Evolutionary conservation across 2,329 filamentous ascomycete species (phyloP), one percentile per base, ranked within the genome.

Genomic region (Calonectria leucothoes): DNA sequence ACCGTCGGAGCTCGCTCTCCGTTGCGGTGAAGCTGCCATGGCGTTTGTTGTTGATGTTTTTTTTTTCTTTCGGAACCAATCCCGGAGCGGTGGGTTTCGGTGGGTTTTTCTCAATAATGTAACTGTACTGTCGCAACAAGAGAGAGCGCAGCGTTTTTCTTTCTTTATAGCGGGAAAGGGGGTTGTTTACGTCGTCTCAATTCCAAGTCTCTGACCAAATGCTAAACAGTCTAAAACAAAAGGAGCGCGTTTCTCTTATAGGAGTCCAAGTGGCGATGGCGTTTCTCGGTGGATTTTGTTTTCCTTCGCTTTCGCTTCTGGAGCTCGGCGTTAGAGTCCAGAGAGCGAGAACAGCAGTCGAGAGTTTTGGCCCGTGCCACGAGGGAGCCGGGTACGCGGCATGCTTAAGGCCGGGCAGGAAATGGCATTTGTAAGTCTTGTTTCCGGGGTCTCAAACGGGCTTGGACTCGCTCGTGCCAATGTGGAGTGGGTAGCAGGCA

Each of bases 1-100:
- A 17, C 72, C 76, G 37, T 82, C 81, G 12, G 82, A 82, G 75
- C 80, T 82, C 57, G 78, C 73, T 31, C 76, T 76, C 73, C 71
- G 72, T n/a, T 77, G 75, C 11, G 69, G 45, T 42, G 68, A 73
- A 20, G 71, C 31, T 10, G 72, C 52, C 78, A 79, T 78, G 14
- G 33, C 64, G 42, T 75, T 61, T 78, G 14, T n/a, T 66, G 42
- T 75, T 61, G 48, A 48, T 33, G 55, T 31, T 33, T 66, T n/a
- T n/a, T n/a, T n/a, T n/a, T n/a, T n/a, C n/a, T n/a, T n/a, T 33
- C n/a, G 15, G 23, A 68, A 23, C 23, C 33, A 25, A 29, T 61
- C 11, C n/a, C 14, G 55, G 39, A 37, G 55, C 25, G 35, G 55
- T 39, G 33, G 15, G 33, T 61, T 27, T 39, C 7, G 33, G 33